These are phyloP conservation scores for Ustilaginoidea virens DNA, from an alignment of 2,329 filamentous ascomycete species.

Conservation along the genomic window DNA sequence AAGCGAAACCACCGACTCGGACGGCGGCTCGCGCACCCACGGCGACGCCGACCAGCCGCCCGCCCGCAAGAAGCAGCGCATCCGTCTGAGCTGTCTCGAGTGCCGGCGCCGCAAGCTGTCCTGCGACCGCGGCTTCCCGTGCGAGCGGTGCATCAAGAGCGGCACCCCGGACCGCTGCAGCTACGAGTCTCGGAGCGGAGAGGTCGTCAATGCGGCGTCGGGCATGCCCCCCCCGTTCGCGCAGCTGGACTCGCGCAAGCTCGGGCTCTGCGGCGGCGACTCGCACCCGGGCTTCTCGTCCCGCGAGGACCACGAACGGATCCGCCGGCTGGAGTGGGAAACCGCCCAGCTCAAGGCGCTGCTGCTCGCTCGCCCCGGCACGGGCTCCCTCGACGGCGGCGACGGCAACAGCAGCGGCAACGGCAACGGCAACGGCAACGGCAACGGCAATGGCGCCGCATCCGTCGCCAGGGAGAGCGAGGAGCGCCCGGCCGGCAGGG, in stretches of 20 bases:
- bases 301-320: slow-evolving; percentile 38
- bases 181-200: slow-evolving; percentile 40
- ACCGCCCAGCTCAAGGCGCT: slow-evolving; percentile 39
- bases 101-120: slow-evolving; percentile 46
- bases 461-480: slow-evolving; percentile 32
- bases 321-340: slow-evolving; percentile 43
- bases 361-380: slow-evolving; percentile 28
- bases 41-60: slow-evolving; percentile 19
- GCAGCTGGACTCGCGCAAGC: slow-evolving; percentile 24
- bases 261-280: slow-evolving; percentile 17
- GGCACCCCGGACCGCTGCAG: slow-evolving; percentile 44
- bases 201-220: slow-evolving; percentile 31
- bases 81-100: slow-evolving; percentile 43
- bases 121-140: slow-evolving; percentile 45
- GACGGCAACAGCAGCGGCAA: slow-evolving; percentile 30
- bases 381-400: slow-evolving; percentile 32
- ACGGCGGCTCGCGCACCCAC: slow-evolving; percentile 12
- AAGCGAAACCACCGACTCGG: slow-evolving; percentile 24
- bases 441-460: slow-evolving; percentile 27
- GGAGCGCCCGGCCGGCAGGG: slow-evolving; percentile 15
- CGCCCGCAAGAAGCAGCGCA: slow-evolving; percentile 41
- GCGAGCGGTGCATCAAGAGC: slow-evolving; percentile 46
- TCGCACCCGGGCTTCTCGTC: slow-evolving; percentile 14
- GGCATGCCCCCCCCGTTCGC: slow-evolving; percentile 27
- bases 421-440: slow-evolving; percentile 27